Evolutionary conservation across 2,329 filamentous ascomycete species (phyloP).

Genomic region (Magnaporthales sp.): DNA sequence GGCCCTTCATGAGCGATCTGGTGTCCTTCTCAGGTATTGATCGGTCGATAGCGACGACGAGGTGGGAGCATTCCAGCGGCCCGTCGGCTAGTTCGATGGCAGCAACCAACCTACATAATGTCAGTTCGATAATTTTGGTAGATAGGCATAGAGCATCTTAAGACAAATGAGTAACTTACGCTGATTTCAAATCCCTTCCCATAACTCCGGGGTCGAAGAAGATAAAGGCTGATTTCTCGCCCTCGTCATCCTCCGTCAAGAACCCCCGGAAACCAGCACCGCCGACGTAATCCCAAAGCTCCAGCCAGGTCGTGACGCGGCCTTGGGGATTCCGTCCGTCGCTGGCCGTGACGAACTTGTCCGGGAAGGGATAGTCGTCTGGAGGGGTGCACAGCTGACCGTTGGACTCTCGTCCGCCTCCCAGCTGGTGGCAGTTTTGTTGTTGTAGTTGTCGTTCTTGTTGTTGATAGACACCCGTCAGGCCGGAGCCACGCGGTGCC

Average conservation of each 20-base stretch:
- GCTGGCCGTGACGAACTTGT: slow-evolving; percentile 13
- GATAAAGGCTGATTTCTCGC: slow-evolving; percentile 68
- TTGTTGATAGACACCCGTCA: slow-evolving; percentile 62
- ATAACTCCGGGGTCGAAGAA: slow-evolving; percentile 72
- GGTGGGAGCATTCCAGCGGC: slow-evolving; percentile 65
- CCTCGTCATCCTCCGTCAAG: slow-evolving; percentile 51
- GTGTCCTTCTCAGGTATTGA: slow-evolving; percentile 51
- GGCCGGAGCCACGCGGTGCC: slow-evolving; percentile 72
- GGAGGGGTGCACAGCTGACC: slow-evolving; percentile 33
- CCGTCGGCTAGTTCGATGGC: slow-evolving; percentile 80
- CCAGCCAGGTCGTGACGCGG: slow-evolving; percentile 55
- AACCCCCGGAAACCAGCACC: slow-evolving; percentile 83
- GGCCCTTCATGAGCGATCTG: slow-evolving; percentile 65
- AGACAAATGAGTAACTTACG: slow-evolving; percentile 45
- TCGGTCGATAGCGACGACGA: slow-evolving; percentile 77
- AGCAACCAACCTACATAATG: slow-evolving; percentile 63
- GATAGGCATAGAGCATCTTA: background rate
- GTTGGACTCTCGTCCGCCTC: slow-evolving; percentile 2
- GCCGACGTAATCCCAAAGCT: slow-evolving; percentile 79
- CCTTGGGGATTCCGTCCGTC: slow-evolving; percentile 11
- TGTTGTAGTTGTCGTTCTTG: slow-evolving; percentile 12
- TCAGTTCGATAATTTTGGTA: slow-evolving; percentile 10
- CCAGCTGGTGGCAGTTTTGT: slow-evolving; percentile 9
- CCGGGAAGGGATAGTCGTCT: slow-evolving; percentile 28
- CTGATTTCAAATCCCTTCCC: slow-evolving; percentile 74